A percentile compares a stretch with the other conserved stretches of the same genome.
Evolutionary conservation across 768 basidiomycete species (phyloP).

Genomic region (Paxillus rubicundulus): DNA sequence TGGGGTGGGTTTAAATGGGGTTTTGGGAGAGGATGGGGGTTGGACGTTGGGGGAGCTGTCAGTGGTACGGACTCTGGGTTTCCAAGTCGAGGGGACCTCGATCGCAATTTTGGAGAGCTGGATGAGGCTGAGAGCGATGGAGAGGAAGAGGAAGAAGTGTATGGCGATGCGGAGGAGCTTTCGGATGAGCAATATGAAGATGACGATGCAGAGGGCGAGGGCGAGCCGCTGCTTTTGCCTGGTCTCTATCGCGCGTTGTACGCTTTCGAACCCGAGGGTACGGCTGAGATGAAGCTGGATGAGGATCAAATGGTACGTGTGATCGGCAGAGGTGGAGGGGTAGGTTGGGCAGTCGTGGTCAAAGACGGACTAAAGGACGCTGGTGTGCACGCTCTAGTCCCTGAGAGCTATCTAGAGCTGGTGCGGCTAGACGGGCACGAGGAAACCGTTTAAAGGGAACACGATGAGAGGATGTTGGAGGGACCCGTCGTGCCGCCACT

Average conservation of each 20-base stretch:
- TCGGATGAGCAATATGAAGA: conserved; percentile 20
- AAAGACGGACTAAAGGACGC: conserved; percentile 36
- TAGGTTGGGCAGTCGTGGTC: conserved; percentile 77
- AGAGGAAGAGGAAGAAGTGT: conserved; percentile 19
- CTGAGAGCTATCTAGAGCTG: conserved; percentile 72
- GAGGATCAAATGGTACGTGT: conserved; percentile 77
- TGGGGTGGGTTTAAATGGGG: conserved; percentile 43
- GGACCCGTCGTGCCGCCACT: background rate
- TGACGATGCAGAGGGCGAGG: conserved; percentile 24
- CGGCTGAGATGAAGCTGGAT: conserved; percentile 76
- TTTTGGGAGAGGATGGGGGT: conserved; percentile 41
- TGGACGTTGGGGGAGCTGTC: conserved; percentile 14
- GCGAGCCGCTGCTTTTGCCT: conserved; percentile 47
- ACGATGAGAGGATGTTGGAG: background rate
- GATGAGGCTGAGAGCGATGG: conserved; percentile 30
- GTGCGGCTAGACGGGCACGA: conserved; percentile 38
- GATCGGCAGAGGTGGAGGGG: conserved; percentile 71
- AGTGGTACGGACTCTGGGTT: conserved; percentile 9
- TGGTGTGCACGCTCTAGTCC: conserved; percentile 67
- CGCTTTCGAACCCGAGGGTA: conserved; percentile 75
- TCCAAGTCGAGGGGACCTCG: conserved; percentile 45
- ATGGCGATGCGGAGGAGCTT: conserved; percentile 35
- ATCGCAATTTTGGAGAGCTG: conserved; percentile 44
- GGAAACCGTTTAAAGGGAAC: conserved; percentile 7
- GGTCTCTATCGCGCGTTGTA: conserved; percentile 79